Base-by-base conservation (phyloP, 108 stramenopile species). In the Aurantiochytrium sp. region DNA sequence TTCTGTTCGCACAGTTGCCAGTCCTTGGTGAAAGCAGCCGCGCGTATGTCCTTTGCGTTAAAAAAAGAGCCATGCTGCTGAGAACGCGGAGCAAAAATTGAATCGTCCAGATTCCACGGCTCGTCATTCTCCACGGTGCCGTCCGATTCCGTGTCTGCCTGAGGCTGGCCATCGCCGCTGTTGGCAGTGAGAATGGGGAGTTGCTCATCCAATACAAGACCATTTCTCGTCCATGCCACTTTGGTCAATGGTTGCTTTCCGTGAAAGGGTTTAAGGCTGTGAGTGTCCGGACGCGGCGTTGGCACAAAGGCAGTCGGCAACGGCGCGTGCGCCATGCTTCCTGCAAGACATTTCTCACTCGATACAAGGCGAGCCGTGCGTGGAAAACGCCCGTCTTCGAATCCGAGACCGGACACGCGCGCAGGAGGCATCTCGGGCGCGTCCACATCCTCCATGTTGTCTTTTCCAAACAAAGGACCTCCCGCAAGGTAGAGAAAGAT, bases 1-100 rank as follows among this genome's bases (percentile, higher is more conserved):
- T 83, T 83, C 28, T 83, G 76, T 23, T 83, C 76, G 51, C 76
- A 83, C 10, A 83, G 76, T 4, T 83, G 76, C 76, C 76, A 83
- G 51, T 83, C 76, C n/a, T 83, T 83, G 12, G 44, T 45, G 49
- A 83, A 83, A 23, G 76, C 76, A 6, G 76, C 76, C n/a, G 45
- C 51, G 4, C 76, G 76, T 2, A 83, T 23, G 28, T 53, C 49
- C 51, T 83, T 10, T 18, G 45, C 76, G 28, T 83, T 83, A 4
- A 25, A 83, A 23, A 83, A 83, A 35, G 76, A 53, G 19, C 51
- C 76, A 47, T 16, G 49, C 10, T n/a, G 19, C 51, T 83, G 45
- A 23, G 12, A 21, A 23, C 76, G 76, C 76, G 14, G 49, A 1
- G 76, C 76, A 83, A 83, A 83, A 6, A 83, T 53, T 6, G 76